Conservation (phyloP, 305 asterid species). For the Plantago coronopus region DNA sequence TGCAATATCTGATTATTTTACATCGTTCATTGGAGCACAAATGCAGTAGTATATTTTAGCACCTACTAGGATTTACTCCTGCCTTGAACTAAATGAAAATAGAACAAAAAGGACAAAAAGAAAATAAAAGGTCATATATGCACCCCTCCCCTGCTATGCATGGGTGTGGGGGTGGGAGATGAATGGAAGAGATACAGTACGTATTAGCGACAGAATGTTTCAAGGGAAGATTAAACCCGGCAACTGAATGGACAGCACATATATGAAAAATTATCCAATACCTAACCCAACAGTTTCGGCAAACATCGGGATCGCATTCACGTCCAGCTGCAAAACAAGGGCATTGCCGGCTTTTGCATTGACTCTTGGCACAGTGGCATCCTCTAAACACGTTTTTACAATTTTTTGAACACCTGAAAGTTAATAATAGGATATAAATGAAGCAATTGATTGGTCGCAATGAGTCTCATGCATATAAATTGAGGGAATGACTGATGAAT, state of each 20-base stretch:
- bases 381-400: slow-evolving; percentile 98
- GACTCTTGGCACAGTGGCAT: slow-evolving; percentile 99
- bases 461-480: slow-evolving; percentile 21
- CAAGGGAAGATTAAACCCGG: background rate
- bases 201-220: background rate
- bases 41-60: too few species aligned
- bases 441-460: slow-evolving; percentile 2
- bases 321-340: slow-evolving; percentile 99
- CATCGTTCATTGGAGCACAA: too few species aligned
- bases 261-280: slow-evolving; percentile 33
- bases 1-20: too few species aligned
- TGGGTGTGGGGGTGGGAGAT: background rate
- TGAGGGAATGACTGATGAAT: slow-evolving; percentile 4
- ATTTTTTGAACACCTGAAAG: slow-evolving; percentile 82
- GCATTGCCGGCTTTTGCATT: slow-evolving; percentile 98
- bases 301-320: slow-evolving; percentile 99
- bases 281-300: slow-evolving; percentile 99
- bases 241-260: background rate
- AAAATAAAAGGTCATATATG: background rate
- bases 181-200: background rate
- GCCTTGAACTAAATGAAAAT: too few species aligned
- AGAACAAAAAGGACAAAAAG: too few species aligned
- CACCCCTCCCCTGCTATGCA: too few species aligned
- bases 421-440: slow-evolving; percentile 14
- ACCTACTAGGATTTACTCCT: too few species aligned